Percentiles rank a stretch among this genome's conserved stretches.
phyloP scores from a whole-genome alignment of 2,329 filamentous ascomycete genomes.

The Domatiomyces globalis region DNA sequence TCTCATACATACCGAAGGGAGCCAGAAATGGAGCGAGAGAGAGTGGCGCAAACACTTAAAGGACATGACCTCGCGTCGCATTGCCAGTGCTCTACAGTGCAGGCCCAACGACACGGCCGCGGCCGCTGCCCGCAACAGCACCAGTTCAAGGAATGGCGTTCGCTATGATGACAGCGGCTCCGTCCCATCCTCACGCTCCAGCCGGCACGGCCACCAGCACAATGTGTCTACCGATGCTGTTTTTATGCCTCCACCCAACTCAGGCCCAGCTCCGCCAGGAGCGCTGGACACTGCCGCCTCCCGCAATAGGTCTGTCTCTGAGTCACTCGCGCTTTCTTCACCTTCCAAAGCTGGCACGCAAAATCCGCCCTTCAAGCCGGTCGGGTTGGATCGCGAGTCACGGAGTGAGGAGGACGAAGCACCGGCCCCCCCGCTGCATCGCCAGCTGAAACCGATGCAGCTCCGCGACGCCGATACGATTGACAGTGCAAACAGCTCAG shows the following conservation, averaged over 20 bases:
- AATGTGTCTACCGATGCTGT: slow-evolving; percentile 33
- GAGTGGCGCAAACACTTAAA: slow-evolving; percentile 87
- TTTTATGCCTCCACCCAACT: slow-evolving; percentile 34
- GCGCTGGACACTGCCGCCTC: slow-evolving; percentile 13
- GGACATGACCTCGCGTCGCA: slow-evolving; percentile 67
- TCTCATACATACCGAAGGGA: slow-evolving; percentile 66
- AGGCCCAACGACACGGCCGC: slow-evolving; percentile 33
- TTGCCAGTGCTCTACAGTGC: slow-evolving; percentile 42
- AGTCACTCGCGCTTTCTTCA: slow-evolving; percentile 12
- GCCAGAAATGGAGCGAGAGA: slow-evolving; percentile 62
- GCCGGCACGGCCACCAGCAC: slow-evolving; percentile 16
- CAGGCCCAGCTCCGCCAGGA: slow-evolving; percentile 7
- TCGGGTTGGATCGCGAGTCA: slow-evolving; percentile 4
- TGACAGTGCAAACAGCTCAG: slow-evolving; percentile 27
- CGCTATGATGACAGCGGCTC: slow-evolving; percentile 36
- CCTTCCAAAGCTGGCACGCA: slow-evolving; percentile 9
- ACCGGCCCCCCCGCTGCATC: slow-evolving; percentile 24
- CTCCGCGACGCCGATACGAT: slow-evolving; percentile 10
- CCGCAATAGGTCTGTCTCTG: slow-evolving; percentile 18
- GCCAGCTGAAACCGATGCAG: slow-evolving; percentile 16
- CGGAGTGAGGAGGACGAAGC: slow-evolving; percentile 4
- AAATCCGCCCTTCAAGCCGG: slow-evolving; percentile 1
- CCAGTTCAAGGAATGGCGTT: slow-evolving; percentile 25
- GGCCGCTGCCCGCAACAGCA: slow-evolving; percentile 28
- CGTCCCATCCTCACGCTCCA: slow-evolving; percentile 37